Evolutionary conservation across 2,329 filamentous ascomycete species (phyloP).

Genomic region (Fusarium decemcellulare): DNA sequence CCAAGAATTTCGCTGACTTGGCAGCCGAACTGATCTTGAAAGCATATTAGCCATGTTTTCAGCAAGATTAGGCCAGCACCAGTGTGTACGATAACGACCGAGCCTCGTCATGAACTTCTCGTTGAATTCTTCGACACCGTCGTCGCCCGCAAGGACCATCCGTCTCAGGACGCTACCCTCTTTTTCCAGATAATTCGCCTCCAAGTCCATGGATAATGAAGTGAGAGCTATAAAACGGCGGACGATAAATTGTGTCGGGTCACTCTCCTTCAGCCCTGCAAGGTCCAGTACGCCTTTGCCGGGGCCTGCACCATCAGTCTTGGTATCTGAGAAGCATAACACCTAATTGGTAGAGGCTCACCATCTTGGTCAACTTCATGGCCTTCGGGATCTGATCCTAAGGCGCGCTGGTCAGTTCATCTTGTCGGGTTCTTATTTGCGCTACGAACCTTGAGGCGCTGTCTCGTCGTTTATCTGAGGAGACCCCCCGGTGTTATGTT

Average conservation of each 20-base stretch:
- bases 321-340: background rate
- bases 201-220: slow-evolving; percentile 18
- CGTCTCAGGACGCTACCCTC: slow-evolving; percentile 3
- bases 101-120: slow-evolving; percentile 14
- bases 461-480: background rate
- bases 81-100: slow-evolving; percentile 14
- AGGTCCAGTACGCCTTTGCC: slow-evolving; percentile 12
- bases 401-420: background rate
- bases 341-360: background rate
- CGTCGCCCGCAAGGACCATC: slow-evolving; percentile 16
- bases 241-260: slow-evolving; percentile 23
- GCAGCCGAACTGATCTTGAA: slow-evolving; percentile 14
- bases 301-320: slow-evolving; percentile 3
- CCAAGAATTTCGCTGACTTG: slow-evolving; percentile 16
- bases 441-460: slow-evolving; percentile 10
- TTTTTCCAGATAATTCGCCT: slow-evolving; percentile 17
- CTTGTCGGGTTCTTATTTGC: background rate
- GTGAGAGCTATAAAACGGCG: slow-evolving; percentile 8
- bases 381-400: background rate
- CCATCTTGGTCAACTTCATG: background rate
- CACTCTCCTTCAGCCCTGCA: slow-evolving; percentile 4
- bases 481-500: background rate
- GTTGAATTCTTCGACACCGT: slow-evolving; percentile 10
- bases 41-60: background rate
- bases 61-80: background rate